Conservation (phyloP, 2,329 filamentous ascomycete species). For the Rhinocladiella mackenziei region DNA sequence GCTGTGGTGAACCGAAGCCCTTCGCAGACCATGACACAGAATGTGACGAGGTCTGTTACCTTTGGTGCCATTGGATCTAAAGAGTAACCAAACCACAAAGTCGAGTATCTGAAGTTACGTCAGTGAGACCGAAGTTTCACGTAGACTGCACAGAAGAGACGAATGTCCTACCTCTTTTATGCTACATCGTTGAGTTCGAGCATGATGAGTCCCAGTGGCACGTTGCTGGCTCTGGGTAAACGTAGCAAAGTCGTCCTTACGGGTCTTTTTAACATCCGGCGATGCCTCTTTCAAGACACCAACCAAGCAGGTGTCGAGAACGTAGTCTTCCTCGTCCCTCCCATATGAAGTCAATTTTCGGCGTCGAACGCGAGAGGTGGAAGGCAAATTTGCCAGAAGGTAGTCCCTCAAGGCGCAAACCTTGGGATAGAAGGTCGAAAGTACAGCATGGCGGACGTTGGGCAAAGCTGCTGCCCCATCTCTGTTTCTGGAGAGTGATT, state of each 20-base stretch:
- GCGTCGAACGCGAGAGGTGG: conserved; percentile 45
- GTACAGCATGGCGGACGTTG: conserved; percentile 17
- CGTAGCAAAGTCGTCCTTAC: conserved; percentile 54
- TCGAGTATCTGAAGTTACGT: conserved; percentile 77
- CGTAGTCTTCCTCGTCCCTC: conserved; percentile 42
- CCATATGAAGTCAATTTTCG: conserved; percentile 54
- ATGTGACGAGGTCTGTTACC: conserved; percentile 63
- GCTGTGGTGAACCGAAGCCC: conserved; percentile 1
- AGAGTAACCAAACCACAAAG: conserved; percentile 73
- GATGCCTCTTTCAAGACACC: conserved; percentile 46
- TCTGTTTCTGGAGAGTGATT: neutral
- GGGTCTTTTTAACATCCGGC: conserved; percentile 34
- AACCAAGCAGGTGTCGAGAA: conserved; percentile 69
- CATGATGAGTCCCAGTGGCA: conserved; percentile 35
- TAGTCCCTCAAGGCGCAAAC: conserved; percentile 26
- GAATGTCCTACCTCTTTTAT: conserved; percentile 58
- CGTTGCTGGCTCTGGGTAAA: conserved; percentile 60
- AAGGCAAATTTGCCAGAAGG: conserved; percentile 22
- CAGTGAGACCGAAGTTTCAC: too few species aligned
- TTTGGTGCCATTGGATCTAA: conserved; percentile 49
- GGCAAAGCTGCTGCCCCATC: neutral
- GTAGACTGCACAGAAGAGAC: too few species aligned
- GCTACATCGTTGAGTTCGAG: conserved; percentile 45
- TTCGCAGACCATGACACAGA: conserved; percentile 76
- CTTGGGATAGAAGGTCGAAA: conserved; percentile 25